A percentile compares a stretch with the other conserved stretches of the same genome.
These are phyloP conservation scores for Fragilaria crotonensis DNA, from an alignment of 108 stramenopile species.

Conservation along the genomic window DNA sequence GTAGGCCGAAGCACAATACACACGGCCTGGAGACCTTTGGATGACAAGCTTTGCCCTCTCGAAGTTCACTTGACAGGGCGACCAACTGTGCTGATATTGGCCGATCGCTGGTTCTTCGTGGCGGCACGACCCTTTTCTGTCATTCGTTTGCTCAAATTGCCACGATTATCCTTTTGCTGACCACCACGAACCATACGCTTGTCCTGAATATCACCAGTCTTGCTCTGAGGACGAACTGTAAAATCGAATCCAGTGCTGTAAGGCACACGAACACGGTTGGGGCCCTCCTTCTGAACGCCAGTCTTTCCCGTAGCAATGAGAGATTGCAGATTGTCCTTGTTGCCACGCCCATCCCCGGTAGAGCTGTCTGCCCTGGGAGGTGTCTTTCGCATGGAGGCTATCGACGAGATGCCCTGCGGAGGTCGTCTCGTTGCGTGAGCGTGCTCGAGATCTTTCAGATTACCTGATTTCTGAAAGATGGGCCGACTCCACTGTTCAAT, in stretches of 20 bases:
- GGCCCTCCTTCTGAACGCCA: constrained; percentile 30
- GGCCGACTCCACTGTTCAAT: constrained; percentile 90
- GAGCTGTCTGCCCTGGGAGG: constrained; percentile 2
- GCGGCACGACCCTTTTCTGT: constrained; percentile 58
- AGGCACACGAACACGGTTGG: constrained; percentile 81
- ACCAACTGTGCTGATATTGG: constrained; percentile 83
- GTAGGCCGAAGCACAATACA: too few relatives aligned
- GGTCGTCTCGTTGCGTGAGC: constrained; percentile 51
- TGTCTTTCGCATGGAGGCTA: constrained; percentile 1
- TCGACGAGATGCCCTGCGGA: constrained; percentile 16
- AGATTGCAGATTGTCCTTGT: constrained; percentile 28
- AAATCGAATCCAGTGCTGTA: constrained; percentile 81
- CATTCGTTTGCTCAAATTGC: constrained; percentile 62
- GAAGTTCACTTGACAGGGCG: constrained; percentile 54
- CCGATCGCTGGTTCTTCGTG: constrained; percentile 73
- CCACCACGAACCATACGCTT: constrained; percentile 34
- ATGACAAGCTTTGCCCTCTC: too few relatives aligned
- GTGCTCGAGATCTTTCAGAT: constrained; percentile 75
- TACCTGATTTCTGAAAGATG: constrained; percentile 88
- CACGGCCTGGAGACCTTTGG: too few relatives aligned
- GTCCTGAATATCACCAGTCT: constrained; percentile 38
- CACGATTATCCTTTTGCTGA: constrained; percentile 40
- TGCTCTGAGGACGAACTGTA: constrained; percentile 57
- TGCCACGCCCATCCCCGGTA: constrained; percentile 7
- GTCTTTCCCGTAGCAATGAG: constrained; percentile 31